phyloP scores from a whole-genome alignment of 305 asterid species.

The Fraxinus greggii region DNA sequence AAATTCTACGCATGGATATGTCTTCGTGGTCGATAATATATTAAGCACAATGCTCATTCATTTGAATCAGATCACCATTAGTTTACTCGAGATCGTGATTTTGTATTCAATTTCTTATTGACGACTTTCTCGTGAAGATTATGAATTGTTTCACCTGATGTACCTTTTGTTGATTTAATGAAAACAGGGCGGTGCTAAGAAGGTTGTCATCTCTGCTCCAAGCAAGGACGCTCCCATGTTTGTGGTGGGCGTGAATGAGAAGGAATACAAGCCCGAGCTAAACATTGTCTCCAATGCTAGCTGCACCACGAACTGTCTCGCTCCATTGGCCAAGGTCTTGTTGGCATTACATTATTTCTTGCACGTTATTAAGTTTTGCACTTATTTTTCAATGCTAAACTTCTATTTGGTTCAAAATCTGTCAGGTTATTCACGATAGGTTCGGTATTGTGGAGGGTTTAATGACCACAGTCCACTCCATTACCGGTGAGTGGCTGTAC shows the following conservation, averaged over 20 bases:
- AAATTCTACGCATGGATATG: background rate
- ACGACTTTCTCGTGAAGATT: background rate
- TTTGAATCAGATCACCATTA: background rate
- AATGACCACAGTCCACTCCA: conserved; percentile 57
- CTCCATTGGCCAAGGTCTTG: conserved; percentile 57
- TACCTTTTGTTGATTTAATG: background rate
- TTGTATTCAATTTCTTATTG: background rate
- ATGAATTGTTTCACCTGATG: background rate
- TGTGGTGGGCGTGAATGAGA: conserved; percentile 57
- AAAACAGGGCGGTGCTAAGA: conserved; percentile 60
- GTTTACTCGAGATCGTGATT: background rate
- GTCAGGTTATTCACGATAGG: conserved; percentile 50
- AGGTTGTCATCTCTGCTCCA: conserved; percentile 58
- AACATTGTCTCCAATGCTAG: conserved; percentile 55
- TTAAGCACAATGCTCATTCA: background rate
- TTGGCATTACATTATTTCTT: background rate
- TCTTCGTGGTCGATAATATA: background rate
- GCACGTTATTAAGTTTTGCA: background rate
- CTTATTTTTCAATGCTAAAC: background rate
- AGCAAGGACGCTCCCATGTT: conserved; percentile 68
- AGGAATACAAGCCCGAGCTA: conserved; percentile 41
- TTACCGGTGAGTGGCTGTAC: conserved; percentile 38
- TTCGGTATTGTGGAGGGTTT: conserved; percentile 58
- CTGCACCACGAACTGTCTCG: conserved; percentile 62
- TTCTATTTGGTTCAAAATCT: background rate